Base-by-base conservation (phyloP, 176 grass and related monocot genomes). In the Luzula sylvatica region DNA sequence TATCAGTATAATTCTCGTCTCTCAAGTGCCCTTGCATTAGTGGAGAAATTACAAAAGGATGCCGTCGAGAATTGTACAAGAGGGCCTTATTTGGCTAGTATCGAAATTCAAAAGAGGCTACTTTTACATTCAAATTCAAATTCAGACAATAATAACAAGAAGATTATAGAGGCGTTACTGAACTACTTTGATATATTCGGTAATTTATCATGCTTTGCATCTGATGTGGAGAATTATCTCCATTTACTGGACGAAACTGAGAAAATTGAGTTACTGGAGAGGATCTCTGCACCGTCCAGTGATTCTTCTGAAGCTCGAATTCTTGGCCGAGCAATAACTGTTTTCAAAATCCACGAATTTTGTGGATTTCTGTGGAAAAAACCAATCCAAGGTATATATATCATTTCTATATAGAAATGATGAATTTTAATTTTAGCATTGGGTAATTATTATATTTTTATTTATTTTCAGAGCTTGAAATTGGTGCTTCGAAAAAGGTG, bases 171-270 rank as follows among this genome's bases (percentile, higher is more conserved):
- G 52, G 58, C 78, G 71, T 73, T 90, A 60, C 23, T 83, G 28
- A 77, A 79, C 65, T 98, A 98, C 58, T 86, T 87, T 56, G 53
- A 65, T 87, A 98, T 85, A 74, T 98, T 98, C 56, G 80, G 82
- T 51, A 85, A 98, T 51, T 72, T 86, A 63, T 83, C 81, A 61
- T 87, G 78, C 45, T 82, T 80, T 65, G 66, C 81, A 55, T 90
- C 86, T 35, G 92, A 98, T 77, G 82, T 83, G 74, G 86, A 87
- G 78, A 65, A 22, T 20, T 98, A 85, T 61, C 75, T 98, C 23
- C 67, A 80, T 55, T 58, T 81, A 56, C 72, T 98, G 49, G 79
- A 78, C 3, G 8, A 46, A 59, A 53, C 82, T 43, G 86, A 90
- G 63, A 87, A 71, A 62, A 52, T 35, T 0, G 75, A 87, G 23